Percentiles rank a stretch among this genome's conserved stretches.
Conservation (phyloP, 768 basidiomycete species). For the Tylopilus intermedius region DNA sequence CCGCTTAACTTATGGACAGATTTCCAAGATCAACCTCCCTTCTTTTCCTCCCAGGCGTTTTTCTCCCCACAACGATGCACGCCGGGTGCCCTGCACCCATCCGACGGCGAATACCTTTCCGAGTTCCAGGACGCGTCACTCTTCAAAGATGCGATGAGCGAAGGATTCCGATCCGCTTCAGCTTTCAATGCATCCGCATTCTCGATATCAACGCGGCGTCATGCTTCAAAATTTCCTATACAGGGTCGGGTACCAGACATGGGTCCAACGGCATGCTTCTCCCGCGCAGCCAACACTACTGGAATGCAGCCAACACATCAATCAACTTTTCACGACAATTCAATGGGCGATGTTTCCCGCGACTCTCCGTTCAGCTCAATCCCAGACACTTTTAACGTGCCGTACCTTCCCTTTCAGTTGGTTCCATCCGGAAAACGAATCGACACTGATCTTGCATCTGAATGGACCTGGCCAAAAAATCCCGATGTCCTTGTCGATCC, state of each 20-base stretch:
- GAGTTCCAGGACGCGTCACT: slow-evolving; percentile 11
- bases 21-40: not conserved
- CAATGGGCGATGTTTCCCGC: slow-evolving; percentile 4
- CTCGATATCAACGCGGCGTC: slow-evolving; percentile 31
- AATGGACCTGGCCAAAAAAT: slow-evolving; percentile 20
- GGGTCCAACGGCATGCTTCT: slow-evolving; percentile 11
- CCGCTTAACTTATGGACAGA: too few species aligned
- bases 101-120: slow-evolving; percentile 11
- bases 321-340: slow-evolving; percentile 11
- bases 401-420: slow-evolving; percentile 24
- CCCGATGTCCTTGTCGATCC: slow-evolving; percentile 4
- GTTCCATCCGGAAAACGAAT: slow-evolving; percentile 15
- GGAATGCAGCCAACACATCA: slow-evolving; percentile 17
- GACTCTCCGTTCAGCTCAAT: slow-evolving; percentile 18
- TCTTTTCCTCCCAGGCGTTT: slow-evolving; percentile 6
- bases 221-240: slow-evolving; percentile 28
- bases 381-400: slow-evolving; percentile 29
- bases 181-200: slow-evolving; percentile 13
- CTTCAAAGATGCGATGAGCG: slow-evolving; percentile 14
- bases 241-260: slow-evolving; percentile 19
- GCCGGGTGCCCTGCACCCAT: not conserved
- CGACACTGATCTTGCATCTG: not conserved
- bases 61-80: slow-evolving; percentile 7
- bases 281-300: slow-evolving; percentile 9
- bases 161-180: slow-evolving; percentile 9